Conservation (phyloP, 73 alveolate genomes). For the Blepharisma stoltei region DNA sequence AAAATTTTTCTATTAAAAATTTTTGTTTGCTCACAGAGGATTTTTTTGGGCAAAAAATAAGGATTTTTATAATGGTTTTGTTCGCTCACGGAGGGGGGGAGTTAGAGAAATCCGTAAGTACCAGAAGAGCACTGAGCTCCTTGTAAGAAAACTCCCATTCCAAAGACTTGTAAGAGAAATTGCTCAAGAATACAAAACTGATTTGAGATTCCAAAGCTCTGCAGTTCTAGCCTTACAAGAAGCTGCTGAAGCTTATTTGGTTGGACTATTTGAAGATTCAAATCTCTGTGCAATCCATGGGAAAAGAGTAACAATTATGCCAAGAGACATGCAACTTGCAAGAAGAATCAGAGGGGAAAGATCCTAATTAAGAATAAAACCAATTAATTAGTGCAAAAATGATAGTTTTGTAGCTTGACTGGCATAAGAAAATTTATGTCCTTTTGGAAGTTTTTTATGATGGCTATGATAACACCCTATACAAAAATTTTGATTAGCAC, state of each 20-base stretch:
- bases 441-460: too few species aligned
- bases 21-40: too few species aligned
- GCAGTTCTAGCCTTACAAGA: conserved; percentile 78
- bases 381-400: too few species aligned
- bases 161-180: conserved; percentile 74
- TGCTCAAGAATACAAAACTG: conserved; percentile 60
- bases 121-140: conserved; percentile 73
- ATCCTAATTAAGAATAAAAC: not conserved
- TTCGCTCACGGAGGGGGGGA: too few species aligned
- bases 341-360: conserved; percentile 83
- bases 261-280: conserved; percentile 86
- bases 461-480: too few species aligned
- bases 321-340: conserved; percentile 87
- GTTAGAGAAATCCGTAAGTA: conserved; percentile 81
- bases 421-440: too few species aligned
- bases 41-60: too few species aligned
- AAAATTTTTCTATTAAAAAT: too few species aligned
- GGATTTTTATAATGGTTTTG: too few species aligned
- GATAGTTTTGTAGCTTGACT: too few species aligned
- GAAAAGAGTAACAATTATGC: conserved; percentile 95
- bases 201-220: conserved; percentile 59
- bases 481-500: too few species aligned
- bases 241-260: conserved; percentile 91
- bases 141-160: conserved; percentile 77
- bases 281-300: conserved; percentile 96